These are phyloP conservation scores for Vigna nakashimae DNA, from an alignment of 306 rosid genomes.

Conservation along the genomic window DNA sequence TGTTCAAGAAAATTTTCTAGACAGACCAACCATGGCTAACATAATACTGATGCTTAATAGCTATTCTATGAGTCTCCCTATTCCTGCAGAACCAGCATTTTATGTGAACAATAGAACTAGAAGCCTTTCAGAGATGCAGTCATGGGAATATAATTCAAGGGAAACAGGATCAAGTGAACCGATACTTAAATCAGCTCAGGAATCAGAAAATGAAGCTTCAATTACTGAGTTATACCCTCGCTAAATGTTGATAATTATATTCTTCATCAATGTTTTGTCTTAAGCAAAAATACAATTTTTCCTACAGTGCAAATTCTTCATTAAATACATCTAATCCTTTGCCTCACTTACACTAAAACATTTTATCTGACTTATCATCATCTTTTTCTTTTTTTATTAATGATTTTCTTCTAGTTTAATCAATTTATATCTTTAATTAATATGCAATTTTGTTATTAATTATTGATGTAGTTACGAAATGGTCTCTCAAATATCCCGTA, in stretches of 20 bases:
- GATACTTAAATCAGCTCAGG: neutral
- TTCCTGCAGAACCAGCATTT: neutral
- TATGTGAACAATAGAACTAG: neutral
- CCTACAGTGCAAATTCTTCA: too few relatives aligned
- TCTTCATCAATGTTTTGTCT: neutral
- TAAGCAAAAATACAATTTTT: too few relatives aligned
- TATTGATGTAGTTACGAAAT: too few relatives aligned
- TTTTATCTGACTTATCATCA: too few relatives aligned
- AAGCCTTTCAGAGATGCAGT: neutral
- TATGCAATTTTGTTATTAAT: too few relatives aligned
- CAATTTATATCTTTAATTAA: too few relatives aligned
- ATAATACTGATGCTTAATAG: neutral
- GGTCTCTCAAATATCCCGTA: too few relatives aligned
- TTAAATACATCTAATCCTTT: too few relatives aligned
- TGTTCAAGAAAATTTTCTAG: neutral
- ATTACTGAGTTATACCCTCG: neutral
- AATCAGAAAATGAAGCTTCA: conserved; percentile 1
- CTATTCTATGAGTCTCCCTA: neutral
- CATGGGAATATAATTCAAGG: conserved; percentile 4
- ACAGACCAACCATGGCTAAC: conserved; percentile 10
- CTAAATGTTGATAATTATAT: neutral
- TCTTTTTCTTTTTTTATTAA: too few relatives aligned
- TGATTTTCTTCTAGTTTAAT: too few relatives aligned
- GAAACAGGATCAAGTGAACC: neutral
- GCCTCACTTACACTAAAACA: too few relatives aligned